A percentile compares a stretch with the other conserved stretches of the same genome.
phyloP scores from a whole-genome alignment of 2,329 filamentous ascomycete genomes.

The Colletotrichum musicola region DNA sequence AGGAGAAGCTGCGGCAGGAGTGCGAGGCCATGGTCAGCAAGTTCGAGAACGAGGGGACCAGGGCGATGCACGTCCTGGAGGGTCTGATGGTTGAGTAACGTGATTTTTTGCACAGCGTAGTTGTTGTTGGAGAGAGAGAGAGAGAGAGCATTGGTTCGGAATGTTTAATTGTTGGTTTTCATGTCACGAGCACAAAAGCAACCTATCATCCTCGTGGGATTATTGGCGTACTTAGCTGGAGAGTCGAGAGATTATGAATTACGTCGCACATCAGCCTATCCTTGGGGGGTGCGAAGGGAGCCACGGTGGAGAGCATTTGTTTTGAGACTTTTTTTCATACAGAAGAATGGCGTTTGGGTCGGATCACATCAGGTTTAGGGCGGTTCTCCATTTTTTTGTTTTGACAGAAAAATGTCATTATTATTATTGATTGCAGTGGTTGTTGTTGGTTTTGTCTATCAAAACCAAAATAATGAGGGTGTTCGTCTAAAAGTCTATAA shows the following conservation, averaged over 20 bases:
- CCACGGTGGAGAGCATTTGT: not conserved
- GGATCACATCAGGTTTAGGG: too few relatives aligned
- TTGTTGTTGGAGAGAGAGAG: not conserved
- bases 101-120: constrained; percentile 26
- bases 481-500: constrained; percentile 28
- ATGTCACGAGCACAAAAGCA: constrained; percentile 26
- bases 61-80: constrained; percentile 83
- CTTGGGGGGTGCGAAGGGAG: too few relatives aligned
- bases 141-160: constrained; percentile 17
- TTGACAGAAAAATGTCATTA: constrained; percentile 31
- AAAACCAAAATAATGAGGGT: constrained; percentile 23
- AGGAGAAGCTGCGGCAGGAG: constrained; percentile 81
- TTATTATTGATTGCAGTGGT: constrained; percentile 18
- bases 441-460: not conserved
- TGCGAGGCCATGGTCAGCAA: constrained; percentile 85
- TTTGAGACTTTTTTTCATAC: too few relatives aligned
- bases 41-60: constrained; percentile 86
- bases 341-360: not conserved
- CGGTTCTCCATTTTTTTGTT: not conserved
- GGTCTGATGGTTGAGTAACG: constrained; percentile 70
- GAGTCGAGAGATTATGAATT: not conserved
- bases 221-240: not conserved
- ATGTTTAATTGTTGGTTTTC: constrained; percentile 22
- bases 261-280: too few relatives aligned
- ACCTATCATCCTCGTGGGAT: not conserved